These are phyloP conservation scores for Pseudogymnoascus sp. DNA, from an alignment of 2,329 filamentous ascomycete genomes.

Conservation along the genomic window DNA sequence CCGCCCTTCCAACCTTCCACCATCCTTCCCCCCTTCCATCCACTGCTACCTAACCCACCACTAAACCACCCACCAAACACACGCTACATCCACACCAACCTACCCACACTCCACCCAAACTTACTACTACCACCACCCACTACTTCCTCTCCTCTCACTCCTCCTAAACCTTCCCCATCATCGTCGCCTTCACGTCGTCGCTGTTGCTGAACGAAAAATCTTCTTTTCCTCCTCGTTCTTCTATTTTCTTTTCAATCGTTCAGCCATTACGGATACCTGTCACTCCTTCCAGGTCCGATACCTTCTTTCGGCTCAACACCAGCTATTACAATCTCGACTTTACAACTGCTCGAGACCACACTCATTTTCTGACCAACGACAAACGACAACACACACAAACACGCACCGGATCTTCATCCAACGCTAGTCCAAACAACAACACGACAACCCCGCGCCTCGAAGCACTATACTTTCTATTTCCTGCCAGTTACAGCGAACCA, in stretches of 20 bases:
- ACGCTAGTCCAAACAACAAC: conserved; percentile 1
- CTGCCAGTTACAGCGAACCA: conserved; percentile 28
- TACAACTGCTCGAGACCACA: conserved; percentile 14
- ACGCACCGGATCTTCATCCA: not conserved
- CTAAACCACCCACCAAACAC: not conserved
- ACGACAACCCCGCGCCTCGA: not conserved
- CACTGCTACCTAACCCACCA: not conserved
- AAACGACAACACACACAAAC: not conserved
- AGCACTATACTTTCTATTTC: conserved; percentile 19
- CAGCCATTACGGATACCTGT: conserved; percentile 35
- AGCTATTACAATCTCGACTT: conserved; percentile 16
- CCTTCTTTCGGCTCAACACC: conserved; percentile 28
- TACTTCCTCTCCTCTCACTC: conserved; percentile 12
- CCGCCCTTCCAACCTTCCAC: too few species aligned
- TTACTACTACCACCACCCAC: not conserved
- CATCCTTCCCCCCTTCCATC: too few species aligned
- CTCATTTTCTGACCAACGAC: conserved; percentile 9
- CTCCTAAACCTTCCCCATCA: conserved; percentile 10
- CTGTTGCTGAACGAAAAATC: conserved; percentile 16
- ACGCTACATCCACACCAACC: not conserved
- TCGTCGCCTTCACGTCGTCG: conserved; percentile 10
- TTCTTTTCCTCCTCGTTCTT: conserved; percentile 24
- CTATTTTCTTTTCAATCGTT: conserved; percentile 25
- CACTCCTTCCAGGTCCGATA: conserved; percentile 43
- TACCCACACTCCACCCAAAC: not conserved